These are phyloP conservation scores for Botrytis deweyae DNA, from an alignment of 2,329 filamentous ascomycete species.

Conservation along the genomic window DNA sequence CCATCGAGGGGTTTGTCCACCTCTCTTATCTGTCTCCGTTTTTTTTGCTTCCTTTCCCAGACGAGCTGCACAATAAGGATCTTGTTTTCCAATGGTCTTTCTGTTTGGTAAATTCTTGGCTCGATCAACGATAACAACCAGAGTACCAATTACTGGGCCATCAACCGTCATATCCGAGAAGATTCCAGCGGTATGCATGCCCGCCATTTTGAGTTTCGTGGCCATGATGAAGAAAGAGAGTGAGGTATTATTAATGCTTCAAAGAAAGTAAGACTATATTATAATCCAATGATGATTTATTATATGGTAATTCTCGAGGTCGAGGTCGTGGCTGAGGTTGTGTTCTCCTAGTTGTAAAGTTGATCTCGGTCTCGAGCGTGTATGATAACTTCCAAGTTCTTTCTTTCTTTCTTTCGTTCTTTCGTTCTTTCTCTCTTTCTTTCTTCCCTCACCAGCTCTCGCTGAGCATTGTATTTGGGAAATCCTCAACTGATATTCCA, in stretches of 20 bases:
- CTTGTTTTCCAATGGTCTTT: constrained; percentile 97
- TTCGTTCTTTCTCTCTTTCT: constrained; percentile 23
- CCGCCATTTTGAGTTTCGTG: constrained; percentile 57
- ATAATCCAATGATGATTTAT: not conserved
- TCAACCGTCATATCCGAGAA: constrained; percentile 93
- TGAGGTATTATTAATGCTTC: not conserved
- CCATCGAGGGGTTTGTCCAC: constrained; percentile 95
- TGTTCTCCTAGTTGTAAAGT: not conserved
- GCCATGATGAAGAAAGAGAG: constrained; percentile 44
- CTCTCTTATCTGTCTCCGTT: constrained; percentile 88
- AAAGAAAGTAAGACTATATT: constrained; percentile 3
- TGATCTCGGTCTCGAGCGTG: constrained; percentile 9
- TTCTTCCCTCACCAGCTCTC: constrained; percentile 29
- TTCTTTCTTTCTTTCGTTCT: constrained; percentile 9
- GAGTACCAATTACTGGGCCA: constrained; percentile 87
- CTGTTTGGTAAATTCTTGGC: constrained; percentile 96
- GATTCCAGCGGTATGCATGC: constrained; percentile 84
- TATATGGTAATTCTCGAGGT: not conserved
- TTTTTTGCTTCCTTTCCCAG: constrained; percentile 97
- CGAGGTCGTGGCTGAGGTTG: not conserved
- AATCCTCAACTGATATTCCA: constrained; percentile 3
- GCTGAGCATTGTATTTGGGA: constrained; percentile 30
- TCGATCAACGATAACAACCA: constrained; percentile 88
- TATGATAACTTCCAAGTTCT: not conserved
- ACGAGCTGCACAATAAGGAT: constrained; percentile 92